phyloP scores from a whole-genome alignment of 306 rosid species.

The Cucumis sativus region DNA sequence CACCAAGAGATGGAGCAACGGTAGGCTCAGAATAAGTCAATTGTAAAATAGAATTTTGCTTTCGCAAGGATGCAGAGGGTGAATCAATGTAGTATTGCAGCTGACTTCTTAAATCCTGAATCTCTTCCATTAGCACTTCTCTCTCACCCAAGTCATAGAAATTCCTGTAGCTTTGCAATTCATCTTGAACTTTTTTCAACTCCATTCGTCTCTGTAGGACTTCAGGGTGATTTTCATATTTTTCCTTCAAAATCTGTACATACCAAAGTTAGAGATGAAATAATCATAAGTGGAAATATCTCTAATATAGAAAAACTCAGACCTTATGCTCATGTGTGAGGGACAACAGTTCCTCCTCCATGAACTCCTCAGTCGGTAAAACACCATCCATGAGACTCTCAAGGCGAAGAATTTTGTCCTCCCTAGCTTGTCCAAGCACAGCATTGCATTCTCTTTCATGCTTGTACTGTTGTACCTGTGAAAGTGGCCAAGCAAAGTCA shows the following conservation, averaged over 20 bases:
- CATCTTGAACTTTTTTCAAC: conserved; percentile 61
- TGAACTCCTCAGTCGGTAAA: conserved; percentile 78
- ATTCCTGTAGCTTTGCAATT: conserved; percentile 53
- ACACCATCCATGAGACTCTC: conserved; percentile 92
- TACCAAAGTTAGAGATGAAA: conserved; percentile 15
- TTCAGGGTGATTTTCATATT: conserved; percentile 87
- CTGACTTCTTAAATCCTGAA: conserved; percentile 87
- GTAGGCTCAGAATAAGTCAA: conserved; percentile 48
- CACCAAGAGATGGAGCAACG: conserved; percentile 36
- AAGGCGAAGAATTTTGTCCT: conserved; percentile 81
- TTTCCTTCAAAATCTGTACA: conserved; percentile 74
- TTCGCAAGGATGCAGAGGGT: conserved; percentile 40
- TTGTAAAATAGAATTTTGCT: conserved; percentile 46
- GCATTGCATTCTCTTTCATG: conserved; percentile 87
- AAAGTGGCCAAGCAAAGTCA: conserved; percentile 23
- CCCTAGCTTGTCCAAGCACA: conserved; percentile 80
- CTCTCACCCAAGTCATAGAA: conserved; percentile 77
- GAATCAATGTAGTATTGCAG: conserved; percentile 69
- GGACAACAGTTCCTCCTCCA: conserved; percentile 66
- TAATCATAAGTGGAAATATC: not conserved
- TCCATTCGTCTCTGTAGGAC: conserved; percentile 64
- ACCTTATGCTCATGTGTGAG: conserved; percentile 77
- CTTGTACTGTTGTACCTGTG: conserved; percentile 86
- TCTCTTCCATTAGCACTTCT: conserved; percentile 92
- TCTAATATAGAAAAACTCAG: conserved; percentile 13